A percentile compares a stretch with the other conserved stretches of the same genome.
phyloP scores from a whole-genome alignment of 2,329 filamentous ascomycete species.

The Capronia epimyces region DNA sequence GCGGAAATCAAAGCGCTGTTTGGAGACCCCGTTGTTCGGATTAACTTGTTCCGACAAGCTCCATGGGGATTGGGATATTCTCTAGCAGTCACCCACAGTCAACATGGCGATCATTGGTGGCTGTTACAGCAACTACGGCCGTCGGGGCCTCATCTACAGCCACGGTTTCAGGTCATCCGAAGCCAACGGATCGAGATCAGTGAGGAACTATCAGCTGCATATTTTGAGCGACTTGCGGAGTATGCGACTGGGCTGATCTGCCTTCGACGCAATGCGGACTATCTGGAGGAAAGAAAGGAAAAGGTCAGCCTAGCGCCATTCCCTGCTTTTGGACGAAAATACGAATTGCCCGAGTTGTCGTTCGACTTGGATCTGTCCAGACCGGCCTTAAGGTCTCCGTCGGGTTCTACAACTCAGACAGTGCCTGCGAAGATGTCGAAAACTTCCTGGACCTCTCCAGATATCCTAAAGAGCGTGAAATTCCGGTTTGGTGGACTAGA shows the following conservation, averaged over 20 bases:
- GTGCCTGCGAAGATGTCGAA: not conserved
- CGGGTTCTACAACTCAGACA: not conserved
- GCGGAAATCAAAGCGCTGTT: slow-evolving; percentile 55
- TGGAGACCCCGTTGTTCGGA: slow-evolving; percentile 57
- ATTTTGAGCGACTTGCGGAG: slow-evolving; percentile 24
- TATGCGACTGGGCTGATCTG: slow-evolving; percentile 22
- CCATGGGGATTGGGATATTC: slow-evolving; percentile 72
- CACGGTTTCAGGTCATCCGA: slow-evolving; percentile 15
- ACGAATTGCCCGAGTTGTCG: slow-evolving; percentile 16
- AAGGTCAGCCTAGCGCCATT: slow-evolving; percentile 17
- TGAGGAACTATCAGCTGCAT: slow-evolving; percentile 17
- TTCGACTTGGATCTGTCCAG: slow-evolving; percentile 18
- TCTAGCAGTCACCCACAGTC: slow-evolving; percentile 63
- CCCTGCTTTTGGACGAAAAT: slow-evolving; percentile 15
- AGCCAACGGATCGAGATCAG: slow-evolving; percentile 19
- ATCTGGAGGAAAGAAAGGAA: slow-evolving; percentile 8
- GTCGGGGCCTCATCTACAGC: not conserved
- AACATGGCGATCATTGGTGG: slow-evolving; percentile 75
- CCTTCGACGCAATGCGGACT: slow-evolving; percentile 22
- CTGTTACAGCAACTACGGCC: slow-evolving; percentile 45
- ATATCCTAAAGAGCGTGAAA: slow-evolving; percentile 10
- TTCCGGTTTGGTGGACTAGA: slow-evolving; percentile 21
- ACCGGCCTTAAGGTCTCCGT: not conserved
- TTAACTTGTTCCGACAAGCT: slow-evolving; percentile 63
- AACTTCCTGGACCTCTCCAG: not conserved